Base-by-base conservation (phyloP, 2,329 filamentous ascomycete species). In the Claviceps sp. region DNA sequence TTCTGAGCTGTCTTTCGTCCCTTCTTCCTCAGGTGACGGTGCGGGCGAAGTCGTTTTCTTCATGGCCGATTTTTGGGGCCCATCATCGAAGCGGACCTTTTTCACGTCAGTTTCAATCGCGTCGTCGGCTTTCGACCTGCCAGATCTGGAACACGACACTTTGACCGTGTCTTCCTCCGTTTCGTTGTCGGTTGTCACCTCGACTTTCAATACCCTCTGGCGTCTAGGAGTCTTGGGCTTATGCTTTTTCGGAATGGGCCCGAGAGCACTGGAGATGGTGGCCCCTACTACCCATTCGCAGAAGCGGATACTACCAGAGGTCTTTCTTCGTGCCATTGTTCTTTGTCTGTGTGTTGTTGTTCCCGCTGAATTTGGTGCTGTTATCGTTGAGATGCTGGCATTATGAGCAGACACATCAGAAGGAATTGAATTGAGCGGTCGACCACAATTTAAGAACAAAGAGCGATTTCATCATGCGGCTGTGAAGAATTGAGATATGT, bases 181-280 rank as follows among this genome's bases (percentile, higher is more conserved):
- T 52, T 76, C 73, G 44, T 78, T 75, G 55, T 79, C 75, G 11
- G 76, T 77, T 14, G 69, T 66, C 1, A 76, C 59, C 50, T 72
- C 66, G 37, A 76, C 59, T 22, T 60, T 67, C 52, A 73, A 58
- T 11, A 71, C 61, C 18, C 64, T 63, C 47, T 64, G 59, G 41
- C 55, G 57, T 50, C 52, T 62, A 20, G 50, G 59, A 40, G 55
- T 52, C 22, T 62, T 62, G 43, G 58, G 59, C 14, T 60, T 59
- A 5, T 55, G 51, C 20, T 62, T 62, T 47, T 59, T 59, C 11
- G 61, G 59, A 4, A 59, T 51, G 5, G 61, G 59, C 2, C 63
- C 60, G 4, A 67, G 58, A 24, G 60, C 61, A 11, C 56, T 56
- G 13, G 62, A 53, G 24, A 71, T 65, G 42, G 62, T 68, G 14